These are phyloP conservation scores for Tulasnella sp. DNA, from an alignment of 768 basidiomycete genomes.

Conservation along the genomic window DNA sequence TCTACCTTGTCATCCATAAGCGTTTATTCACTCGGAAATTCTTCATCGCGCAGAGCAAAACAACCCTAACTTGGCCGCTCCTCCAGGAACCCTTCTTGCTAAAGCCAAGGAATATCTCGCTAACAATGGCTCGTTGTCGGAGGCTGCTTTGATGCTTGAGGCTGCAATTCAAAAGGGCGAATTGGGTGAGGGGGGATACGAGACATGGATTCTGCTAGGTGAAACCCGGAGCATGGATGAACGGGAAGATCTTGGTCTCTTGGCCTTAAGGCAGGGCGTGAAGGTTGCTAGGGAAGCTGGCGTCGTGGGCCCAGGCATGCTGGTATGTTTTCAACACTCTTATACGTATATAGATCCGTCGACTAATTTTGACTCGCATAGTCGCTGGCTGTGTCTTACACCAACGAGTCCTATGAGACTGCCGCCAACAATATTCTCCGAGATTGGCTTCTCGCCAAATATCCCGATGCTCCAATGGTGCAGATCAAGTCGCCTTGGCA, in stretches of 20 bases:
- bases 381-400: constrained; percentile 95
- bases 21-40: constrained; percentile 16
- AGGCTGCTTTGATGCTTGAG: constrained; percentile 85
- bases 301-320: constrained; percentile 69
- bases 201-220: constrained; percentile 91
- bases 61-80: constrained; percentile 61
- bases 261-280: constrained; percentile 75
- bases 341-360: background rate
- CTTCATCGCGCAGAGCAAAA: constrained; percentile 55
- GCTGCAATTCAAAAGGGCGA: constrained; percentile 86
- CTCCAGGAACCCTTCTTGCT: constrained; percentile 54
- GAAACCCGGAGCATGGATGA: constrained; percentile 90
- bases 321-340: constrained; percentile 53
- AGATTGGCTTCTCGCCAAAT: constrained; percentile 76
- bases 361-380: constrained; percentile 42
- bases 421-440: constrained; percentile 85
- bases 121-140: constrained; percentile 82
- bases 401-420: constrained; percentile 74
- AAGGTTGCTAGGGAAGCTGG: constrained; percentile 65
- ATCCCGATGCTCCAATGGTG: constrained; percentile 55
- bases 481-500: constrained; percentile 77
- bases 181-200: constrained; percentile 78
- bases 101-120: constrained; percentile 79
- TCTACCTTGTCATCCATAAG: constrained; percentile 23
- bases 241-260: constrained; percentile 79